A percentile compares a stretch with the other conserved stretches of the same genome.
Evolutionary conservation across 305 asterid species (phyloP).

Genomic region (Lippia alba): DNA sequence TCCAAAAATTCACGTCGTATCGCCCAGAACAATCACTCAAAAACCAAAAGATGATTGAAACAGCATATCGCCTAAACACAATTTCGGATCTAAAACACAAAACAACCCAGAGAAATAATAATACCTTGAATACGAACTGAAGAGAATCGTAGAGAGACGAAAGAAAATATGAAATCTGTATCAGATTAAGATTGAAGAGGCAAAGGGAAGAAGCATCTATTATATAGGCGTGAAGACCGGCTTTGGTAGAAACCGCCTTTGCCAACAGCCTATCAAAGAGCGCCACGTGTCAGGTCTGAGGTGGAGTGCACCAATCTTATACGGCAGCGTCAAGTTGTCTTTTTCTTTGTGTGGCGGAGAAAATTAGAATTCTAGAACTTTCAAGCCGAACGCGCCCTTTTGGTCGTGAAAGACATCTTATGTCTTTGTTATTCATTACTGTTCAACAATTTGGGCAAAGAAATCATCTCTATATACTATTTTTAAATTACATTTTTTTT

Average conservation of each 20-base stretch:
- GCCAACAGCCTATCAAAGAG: slow-evolving; percentile 11
- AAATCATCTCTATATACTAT: no score
- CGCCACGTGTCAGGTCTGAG: slow-evolving; percentile 26
- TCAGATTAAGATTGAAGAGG: not conserved
- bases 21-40: not conserved
- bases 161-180: not conserved
- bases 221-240: slow-evolving; percentile 32
- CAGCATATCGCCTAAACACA: no score
- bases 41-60: not conserved
- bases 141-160: not conserved
- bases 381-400: not conserved
- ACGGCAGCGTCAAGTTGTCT: slow-evolving; percentile 30
- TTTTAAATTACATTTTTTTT: no score
- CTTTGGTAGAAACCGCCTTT: not conserved
- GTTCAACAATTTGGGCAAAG: no score
- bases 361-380: not conserved
- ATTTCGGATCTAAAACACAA: not conserved
- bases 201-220: not conserved
- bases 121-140: slow-evolving; percentile 20
- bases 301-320: slow-evolving; percentile 27
- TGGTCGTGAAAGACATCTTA: not conserved
- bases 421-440: not conserved
- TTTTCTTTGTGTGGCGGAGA: slow-evolving; percentile 33
- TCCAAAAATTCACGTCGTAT: no score
- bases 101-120: not conserved